A percentile compares a stretch with the other conserved stretches of the same genome.
Conservation (phyloP, 2,329 filamentous ascomycete genomes). For the Lachnellula hyalina region DNA sequence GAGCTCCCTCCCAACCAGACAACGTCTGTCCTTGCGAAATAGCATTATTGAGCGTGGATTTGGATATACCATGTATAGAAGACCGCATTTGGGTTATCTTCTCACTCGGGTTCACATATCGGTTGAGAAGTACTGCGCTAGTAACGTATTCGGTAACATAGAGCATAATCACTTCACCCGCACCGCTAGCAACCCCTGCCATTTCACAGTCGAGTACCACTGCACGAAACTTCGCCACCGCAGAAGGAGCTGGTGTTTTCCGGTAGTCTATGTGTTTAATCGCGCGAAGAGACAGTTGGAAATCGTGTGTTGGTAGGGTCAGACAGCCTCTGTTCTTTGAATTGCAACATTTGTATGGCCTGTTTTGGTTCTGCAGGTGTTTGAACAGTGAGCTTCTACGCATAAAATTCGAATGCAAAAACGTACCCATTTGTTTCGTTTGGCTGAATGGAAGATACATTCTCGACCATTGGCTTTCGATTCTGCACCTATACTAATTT, state of each 20-base stretch:
- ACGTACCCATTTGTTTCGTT: conserved; percentile 14
- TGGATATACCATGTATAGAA: conserved; percentile 36
- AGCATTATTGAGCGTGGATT: conserved; percentile 30
- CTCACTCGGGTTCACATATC: conserved; percentile 35
- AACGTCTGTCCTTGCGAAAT: conserved; percentile 30
- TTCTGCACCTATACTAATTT: conserved; percentile 4
- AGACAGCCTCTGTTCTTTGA: conserved; percentile 6
- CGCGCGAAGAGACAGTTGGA: conserved; percentile 8
- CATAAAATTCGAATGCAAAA: neutral
- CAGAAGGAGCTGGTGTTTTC: conserved; percentile 9
- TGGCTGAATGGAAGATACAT: conserved; percentile 15
- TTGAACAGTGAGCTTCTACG: conserved; percentile 1
- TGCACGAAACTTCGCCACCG: conserved; percentile 26
- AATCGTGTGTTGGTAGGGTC: conserved; percentile 14
- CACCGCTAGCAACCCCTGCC: conserved; percentile 33
- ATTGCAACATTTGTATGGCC: conserved; percentile 15
- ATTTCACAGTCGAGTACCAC: conserved; percentile 46
- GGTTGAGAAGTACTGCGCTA: conserved; percentile 41
- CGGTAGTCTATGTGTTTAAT: conserved; percentile 10
- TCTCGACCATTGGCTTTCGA: neutral
- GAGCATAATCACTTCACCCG: conserved; percentile 33
- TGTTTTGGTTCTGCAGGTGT: conserved; percentile 5
- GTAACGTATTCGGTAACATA: conserved; percentile 42
- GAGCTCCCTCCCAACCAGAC: conserved; percentile 39
- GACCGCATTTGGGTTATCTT: conserved; percentile 35